Base-by-base conservation (phyloP, 2,329 filamentous ascomycete genomes). In the Immersiporthe knoxdaviesiana region DNA sequence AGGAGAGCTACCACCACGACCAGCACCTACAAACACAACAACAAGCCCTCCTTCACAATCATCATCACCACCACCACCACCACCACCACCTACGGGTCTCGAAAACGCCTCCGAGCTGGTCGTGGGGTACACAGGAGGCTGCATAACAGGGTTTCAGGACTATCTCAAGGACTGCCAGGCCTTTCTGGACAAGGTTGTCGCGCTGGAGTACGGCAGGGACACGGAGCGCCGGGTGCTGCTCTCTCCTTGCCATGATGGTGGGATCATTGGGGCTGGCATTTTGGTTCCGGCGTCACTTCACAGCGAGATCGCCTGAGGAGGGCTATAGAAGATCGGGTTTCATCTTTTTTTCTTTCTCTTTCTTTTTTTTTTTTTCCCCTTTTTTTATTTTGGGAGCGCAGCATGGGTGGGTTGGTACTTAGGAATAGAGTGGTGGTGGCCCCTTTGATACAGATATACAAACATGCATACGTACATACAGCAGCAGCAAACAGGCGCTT, bases 91-190 rank as follows among this genome's bases (percentile, higher is more conserved):
- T 44, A 47, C 70, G 54, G 59, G 70, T 24, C 18, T 68, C 10
- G 39, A 10, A 5, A 47, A 50, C 16, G 61, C 71, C 44, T 74
- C 81, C 71, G 90, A 92, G 73, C 78, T 95, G 39, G 89, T 92
- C 1, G 90, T 94, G 30, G 92, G 92, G 1, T 94, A 93, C 76
- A 93, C 92, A 0, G 92, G 92, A 41, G 91, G 91, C 8, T 93
- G 92, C 75, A 94, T 94, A 70, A 87, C 89, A n/a, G 88, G 92
- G 74, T 93, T 93, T 74, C 91, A 92, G 62, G 86, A 91, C 73
- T 94, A 92, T 78, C 82, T 92, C 56, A 79, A 82, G 59, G 90
- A 91, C 74, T 93, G 90, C 72, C 91, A 94, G 77, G 75, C 79
- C 18, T 91, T 91, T 75, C 83, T 94, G 63, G 88, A 93, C 74